Evolutionary conservation across 2,329 filamentous ascomycete species (phyloP).

Genomic region (Microsporum audouinii): DNA sequence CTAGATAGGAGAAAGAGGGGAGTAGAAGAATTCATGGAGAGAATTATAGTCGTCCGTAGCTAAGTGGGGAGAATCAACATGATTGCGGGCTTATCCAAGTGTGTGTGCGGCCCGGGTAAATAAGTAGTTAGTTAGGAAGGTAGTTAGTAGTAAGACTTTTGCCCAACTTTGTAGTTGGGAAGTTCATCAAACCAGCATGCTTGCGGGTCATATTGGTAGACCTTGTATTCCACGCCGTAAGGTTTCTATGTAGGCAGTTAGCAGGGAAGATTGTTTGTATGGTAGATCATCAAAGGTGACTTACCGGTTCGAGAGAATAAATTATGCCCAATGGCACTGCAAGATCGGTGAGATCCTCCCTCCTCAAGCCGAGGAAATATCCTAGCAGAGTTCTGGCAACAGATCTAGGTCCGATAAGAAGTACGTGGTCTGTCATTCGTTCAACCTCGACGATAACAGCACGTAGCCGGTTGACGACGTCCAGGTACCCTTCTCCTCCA

Average conservation of each 20-base stretch:
- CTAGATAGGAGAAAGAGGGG: not conserved
- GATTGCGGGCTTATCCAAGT: not conserved
- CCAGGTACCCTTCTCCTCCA: constrained; percentile 89
- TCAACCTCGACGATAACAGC: constrained; percentile 96
- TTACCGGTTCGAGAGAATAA: constrained; percentile 75
- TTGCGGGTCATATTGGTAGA: constrained; percentile 75
- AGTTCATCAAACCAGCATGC: constrained; percentile 73
- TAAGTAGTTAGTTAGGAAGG: not conserved
- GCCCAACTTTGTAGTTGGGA: constrained; percentile 64
- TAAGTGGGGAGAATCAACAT: not conserved
- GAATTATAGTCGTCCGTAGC: not conserved
- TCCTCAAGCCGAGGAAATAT: constrained; percentile 87
- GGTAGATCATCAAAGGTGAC: constrained; percentile 11
- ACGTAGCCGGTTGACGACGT: constrained; percentile 88
- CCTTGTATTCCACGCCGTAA: constrained; percentile 94
- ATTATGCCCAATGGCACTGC: constrained; percentile 89
- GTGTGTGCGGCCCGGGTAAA: not conserved
- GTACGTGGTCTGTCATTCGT: constrained; percentile 87
- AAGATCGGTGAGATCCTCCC: constrained; percentile 85
- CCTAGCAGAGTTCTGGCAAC: constrained; percentile 86
- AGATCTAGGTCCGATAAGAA: constrained; percentile 85
- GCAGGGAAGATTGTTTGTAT: not conserved
- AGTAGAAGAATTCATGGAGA: not conserved
- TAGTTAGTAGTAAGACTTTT: constrained; percentile 24
- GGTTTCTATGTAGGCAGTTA: constrained; percentile 49